Percentiles rank a stretch among this genome's conserved stretches.
Evolutionary conservation across 768 basidiomycete genomes (phyloP).

Genomic region (Leccinum variicolor): DNA sequence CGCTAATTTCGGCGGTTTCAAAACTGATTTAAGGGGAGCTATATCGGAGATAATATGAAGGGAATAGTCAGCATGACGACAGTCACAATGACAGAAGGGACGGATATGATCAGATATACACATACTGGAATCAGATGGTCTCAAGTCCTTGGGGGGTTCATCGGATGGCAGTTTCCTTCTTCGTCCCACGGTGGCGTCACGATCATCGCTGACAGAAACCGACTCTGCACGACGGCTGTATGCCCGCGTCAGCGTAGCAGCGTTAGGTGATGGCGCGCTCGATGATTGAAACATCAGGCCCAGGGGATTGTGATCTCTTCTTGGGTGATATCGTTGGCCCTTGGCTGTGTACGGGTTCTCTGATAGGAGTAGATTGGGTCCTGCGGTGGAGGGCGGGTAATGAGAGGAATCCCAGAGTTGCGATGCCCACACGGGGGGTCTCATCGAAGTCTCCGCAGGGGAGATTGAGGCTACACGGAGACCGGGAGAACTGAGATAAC

Average conservation of each 20-base stretch:
- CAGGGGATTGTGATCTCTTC: slow-evolving; percentile 41
- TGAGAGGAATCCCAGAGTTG: slow-evolving; percentile 61
- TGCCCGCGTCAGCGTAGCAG: slow-evolving; percentile 48
- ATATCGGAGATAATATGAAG: slow-evolving; percentile 27
- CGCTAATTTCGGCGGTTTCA: slow-evolving; percentile 87
- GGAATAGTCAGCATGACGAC: slow-evolving; percentile 28
- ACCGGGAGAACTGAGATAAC: slow-evolving; percentile 37
- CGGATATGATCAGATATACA: slow-evolving; percentile 31
- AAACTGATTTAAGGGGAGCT: slow-evolving; percentile 71
- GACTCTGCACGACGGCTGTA: slow-evolving; percentile 72
- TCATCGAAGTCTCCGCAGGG: slow-evolving; percentile 56
- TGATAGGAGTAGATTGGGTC: slow-evolving; percentile 45
- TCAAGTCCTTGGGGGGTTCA: slow-evolving; percentile 36
- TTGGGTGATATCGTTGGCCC: slow-evolving; percentile 37
- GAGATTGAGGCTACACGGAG: slow-evolving; percentile 55
- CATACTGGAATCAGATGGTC: slow-evolving; percentile 47
- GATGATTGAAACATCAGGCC: slow-evolving; percentile 64
- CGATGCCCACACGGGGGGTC: slow-evolving; percentile 62
- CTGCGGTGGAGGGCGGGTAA: slow-evolving; percentile 42
- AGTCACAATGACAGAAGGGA: slow-evolving; percentile 17
- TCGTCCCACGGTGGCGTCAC: slow-evolving; percentile 71
- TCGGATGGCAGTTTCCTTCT: slow-evolving; percentile 42
- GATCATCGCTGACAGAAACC: slow-evolving; percentile 55
- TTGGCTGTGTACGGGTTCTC: slow-evolving; percentile 42
- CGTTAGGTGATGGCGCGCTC: slow-evolving; percentile 60